Evolutionary conservation across 1,139 yeast genomes (phyloP), one percentile per base, ranked within the genome.

Genomic region (Meyerozyma guilliermondii): DNA sequence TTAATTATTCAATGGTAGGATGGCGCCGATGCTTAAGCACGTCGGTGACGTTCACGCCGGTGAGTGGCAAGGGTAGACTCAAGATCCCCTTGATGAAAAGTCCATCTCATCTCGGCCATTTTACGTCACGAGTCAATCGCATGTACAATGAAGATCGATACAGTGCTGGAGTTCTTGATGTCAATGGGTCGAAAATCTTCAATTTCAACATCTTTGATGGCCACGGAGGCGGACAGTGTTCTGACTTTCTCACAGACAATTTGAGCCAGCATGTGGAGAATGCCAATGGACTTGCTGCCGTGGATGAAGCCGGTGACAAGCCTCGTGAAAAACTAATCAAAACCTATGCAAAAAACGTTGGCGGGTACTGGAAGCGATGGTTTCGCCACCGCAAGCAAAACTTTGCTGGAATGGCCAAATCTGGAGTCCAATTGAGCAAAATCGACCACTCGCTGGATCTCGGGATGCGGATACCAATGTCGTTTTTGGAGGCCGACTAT

Each of bases 311-410:
- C 10, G 66, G 45, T 50, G 72, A 51, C 56, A 65, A 49, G 49
- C 59, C 17, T 36, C 49, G 65, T 30, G 61, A 62, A 14, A 65
- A 75, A 24, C 64, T 87, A 41, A 54, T 63, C 13, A 68, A 76
- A 42, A 67, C 71, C 41, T 81, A 80, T 58, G 72, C 72, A 54
- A 66, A 72, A 41, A 74, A 76, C 43, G 74, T 87, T 22, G 96
- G 96, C 4, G 91, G 94, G 2, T 92, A 92, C 63, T 92, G 98
- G 98, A 74, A 80, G 45, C 71, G 92, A 40, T 79, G 96, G 81
- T 77, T 74, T 49, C 71, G 71, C 46, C 80, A 78, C 38, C 61
- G 75, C 31, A 65, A 69, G 27, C 64, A 59, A 28, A 65, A 55
- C 60, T 73, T 80, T 50, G 70, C 70, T 18, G 62, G 62, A 35